Evolutionary conservation across 129 eudicot species (phyloP).

Genomic region (Tagetes patula): DNA sequence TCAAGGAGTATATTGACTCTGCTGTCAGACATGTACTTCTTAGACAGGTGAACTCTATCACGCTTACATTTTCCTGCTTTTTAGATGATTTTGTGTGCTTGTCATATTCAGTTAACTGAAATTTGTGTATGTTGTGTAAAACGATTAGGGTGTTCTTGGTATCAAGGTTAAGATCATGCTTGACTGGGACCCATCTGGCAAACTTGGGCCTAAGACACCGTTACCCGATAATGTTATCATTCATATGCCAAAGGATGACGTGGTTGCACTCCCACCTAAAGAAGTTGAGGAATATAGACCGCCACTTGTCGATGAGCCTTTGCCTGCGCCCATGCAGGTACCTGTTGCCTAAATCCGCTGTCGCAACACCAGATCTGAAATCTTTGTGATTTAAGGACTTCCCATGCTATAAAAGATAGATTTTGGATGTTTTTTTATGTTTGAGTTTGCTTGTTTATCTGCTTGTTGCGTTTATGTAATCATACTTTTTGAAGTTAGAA

Average conservation of each 20-base stretch:
- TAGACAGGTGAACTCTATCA: slow-evolving; percentile 44
- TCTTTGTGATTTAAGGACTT: not conserved
- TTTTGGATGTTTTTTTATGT: slow-evolving; percentile 6
- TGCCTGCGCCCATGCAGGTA: slow-evolving; percentile 28
- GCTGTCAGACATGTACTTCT: slow-evolving; percentile 74
- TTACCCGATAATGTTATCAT: slow-evolving; percentile 54
- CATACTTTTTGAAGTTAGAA: slow-evolving; percentile 1
- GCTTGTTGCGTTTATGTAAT: not conserved
- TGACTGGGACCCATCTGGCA: slow-evolving; percentile 61
- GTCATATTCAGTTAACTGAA: not conserved
- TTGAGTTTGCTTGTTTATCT: slow-evolving; percentile 5
- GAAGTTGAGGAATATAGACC: slow-evolving; percentile 43
- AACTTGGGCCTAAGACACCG: slow-evolving; percentile 65
- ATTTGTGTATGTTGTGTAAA: slow-evolving; percentile 25
- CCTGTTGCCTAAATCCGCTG: not conserved
- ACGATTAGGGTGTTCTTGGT: slow-evolving; percentile 62
- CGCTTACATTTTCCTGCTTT: not conserved
- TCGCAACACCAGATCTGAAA: not conserved
- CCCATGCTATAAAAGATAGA: not conserved
- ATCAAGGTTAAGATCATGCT: slow-evolving; percentile 68
- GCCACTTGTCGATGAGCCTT: slow-evolving; percentile 34
- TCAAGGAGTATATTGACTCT: slow-evolving; percentile 62
- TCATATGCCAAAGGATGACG: slow-evolving; percentile 49
- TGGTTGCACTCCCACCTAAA: slow-evolving; percentile 31
- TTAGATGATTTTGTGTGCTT: not conserved